Conservation (phyloP, 2,329 filamentous ascomycete species). For the Aspergillus sp. region DNA sequence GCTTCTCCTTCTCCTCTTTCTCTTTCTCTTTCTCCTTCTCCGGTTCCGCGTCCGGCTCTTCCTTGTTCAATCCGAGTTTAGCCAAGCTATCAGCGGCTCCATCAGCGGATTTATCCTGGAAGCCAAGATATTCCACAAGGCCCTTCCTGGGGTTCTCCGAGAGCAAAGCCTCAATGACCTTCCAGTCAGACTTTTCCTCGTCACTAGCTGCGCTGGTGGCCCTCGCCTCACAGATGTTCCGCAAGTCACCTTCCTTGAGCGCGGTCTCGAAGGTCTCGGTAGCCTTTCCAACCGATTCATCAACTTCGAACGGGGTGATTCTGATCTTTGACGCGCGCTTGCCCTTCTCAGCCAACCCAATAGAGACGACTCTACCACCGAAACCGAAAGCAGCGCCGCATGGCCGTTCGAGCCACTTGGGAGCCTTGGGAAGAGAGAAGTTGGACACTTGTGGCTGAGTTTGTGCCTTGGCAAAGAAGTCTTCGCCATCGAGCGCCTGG, state of each 20-base stretch:
- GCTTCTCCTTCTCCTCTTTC: constrained; percentile 40
- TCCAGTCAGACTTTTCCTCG: constrained; percentile 93
- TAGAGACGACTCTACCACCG: constrained; percentile 84
- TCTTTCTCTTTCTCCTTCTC: constrained; percentile 43
- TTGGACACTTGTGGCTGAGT: constrained; percentile 82
- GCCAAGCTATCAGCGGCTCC: constrained; percentile 37
- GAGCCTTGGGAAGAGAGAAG: constrained; percentile 77
- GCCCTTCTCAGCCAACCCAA: constrained; percentile 50
- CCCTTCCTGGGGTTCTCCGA: constrained; percentile 76
- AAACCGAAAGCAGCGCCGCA: constrained; percentile 88
- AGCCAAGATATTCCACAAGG: constrained; percentile 84
- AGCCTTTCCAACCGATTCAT: constrained; percentile 72
- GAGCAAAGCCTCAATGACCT: constrained; percentile 81
- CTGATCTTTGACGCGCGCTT: constrained; percentile 67
- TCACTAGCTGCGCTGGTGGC: constrained; percentile 68
- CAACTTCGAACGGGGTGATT: constrained; percentile 82
- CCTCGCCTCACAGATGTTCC: constrained; percentile 69
- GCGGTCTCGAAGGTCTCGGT: constrained; percentile 82
- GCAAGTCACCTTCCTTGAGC: constrained; percentile 67
- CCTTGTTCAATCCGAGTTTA: constrained; percentile 35
- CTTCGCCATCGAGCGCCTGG: constrained; percentile 72
- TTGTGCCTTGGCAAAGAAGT: constrained; percentile 93
- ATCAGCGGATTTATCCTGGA: constrained; percentile 56
- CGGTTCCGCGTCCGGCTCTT: constrained; percentile 37
- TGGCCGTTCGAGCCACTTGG: constrained; percentile 82